Percentiles rank a stretch among this genome's conserved stretches.
phyloP scores from a whole-genome alignment of 2,329 filamentous ascomycete species.

The Ilyonectria robusta region DNA sequence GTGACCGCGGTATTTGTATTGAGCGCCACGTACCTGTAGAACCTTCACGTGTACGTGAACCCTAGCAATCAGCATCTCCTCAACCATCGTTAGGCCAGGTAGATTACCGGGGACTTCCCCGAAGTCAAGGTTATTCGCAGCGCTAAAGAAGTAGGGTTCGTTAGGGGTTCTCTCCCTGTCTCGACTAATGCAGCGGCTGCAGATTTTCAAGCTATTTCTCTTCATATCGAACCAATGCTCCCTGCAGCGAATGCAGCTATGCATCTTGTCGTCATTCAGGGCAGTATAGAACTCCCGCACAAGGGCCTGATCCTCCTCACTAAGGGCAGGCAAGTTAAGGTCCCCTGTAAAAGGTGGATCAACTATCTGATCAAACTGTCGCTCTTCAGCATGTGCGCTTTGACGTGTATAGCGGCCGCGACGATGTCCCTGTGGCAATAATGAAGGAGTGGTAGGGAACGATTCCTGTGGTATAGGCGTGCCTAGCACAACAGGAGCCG shows the following conservation, averaged over 20 bases:
- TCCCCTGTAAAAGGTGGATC: too few relatives aligned
- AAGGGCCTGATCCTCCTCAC: conserved; percentile 9
- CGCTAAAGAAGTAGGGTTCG: background rate
- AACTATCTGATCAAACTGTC: too few relatives aligned
- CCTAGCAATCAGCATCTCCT: too few relatives aligned
- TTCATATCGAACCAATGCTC: conserved; percentile 4
- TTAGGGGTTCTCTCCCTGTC: background rate
- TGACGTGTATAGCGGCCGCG: background rate
- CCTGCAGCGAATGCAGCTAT: conserved; percentile 12
- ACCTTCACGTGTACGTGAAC: background rate
- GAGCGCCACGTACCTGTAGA: background rate
- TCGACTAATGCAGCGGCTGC: background rate
- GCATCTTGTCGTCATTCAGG: conserved; percentile 11
- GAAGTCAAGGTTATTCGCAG: background rate
- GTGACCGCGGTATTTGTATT: background rate
- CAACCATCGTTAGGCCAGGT: too few relatives aligned
- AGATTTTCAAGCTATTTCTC: too few relatives aligned
- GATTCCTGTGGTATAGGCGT: background rate
- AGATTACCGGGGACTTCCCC: background rate
- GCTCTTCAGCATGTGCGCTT: background rate
- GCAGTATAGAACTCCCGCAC: conserved; percentile 15
- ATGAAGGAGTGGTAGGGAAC: conserved; percentile 7
- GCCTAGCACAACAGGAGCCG: background rate
- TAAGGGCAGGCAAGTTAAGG: background rate
- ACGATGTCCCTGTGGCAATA: background rate